Conservation (phyloP, 805 yeast genomes). For the Pichia occidentalis region DNA sequence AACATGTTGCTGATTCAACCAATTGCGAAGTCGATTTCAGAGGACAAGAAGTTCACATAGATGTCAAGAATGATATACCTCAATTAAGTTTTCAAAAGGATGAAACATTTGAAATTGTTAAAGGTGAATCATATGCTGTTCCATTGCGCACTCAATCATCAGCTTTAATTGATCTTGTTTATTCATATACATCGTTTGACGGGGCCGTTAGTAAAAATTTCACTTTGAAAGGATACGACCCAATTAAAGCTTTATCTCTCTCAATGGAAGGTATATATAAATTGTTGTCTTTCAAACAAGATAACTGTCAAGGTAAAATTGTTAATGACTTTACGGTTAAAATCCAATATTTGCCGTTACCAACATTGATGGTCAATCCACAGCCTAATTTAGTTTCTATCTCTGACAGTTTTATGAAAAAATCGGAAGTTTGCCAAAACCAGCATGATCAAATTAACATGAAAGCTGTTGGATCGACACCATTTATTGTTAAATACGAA, state of each 20-base stretch:
- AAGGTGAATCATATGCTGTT: conserved; percentile 52
- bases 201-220: conserved; percentile 13
- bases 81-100: conserved; percentile 30
- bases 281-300: conserved; percentile 34
- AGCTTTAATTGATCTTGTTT: conserved; percentile 27
- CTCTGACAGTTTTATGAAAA: conserved; percentile 3
- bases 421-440: conserved; percentile 22
- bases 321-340: conserved; percentile 16
- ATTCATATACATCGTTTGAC: conserved; percentile 24
- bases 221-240: conserved; percentile 16
- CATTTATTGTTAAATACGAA: conserved; percentile 66
- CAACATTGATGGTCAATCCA: conserved; percentile 19
- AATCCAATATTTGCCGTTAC: conserved; percentile 28
- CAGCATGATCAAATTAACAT: conserved; percentile 26
- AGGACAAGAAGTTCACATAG: conserved; percentile 56
- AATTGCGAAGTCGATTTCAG: conserved; percentile 71
- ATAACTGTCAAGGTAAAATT: conserved; percentile 40
- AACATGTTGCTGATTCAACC: conserved; percentile 65
- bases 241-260: conserved; percentile 28
- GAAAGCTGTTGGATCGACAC: conserved; percentile 49
- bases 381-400: conserved; percentile 5
- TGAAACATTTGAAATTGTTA: conserved; percentile 39
- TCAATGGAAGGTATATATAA: conserved; percentile 38
- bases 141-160: conserved; percentile 42
- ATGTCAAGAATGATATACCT: conserved; percentile 68